Evolutionary conservation across 805 yeast genomes (phyloP).

Genomic region (Candida sonorensis): DNA sequence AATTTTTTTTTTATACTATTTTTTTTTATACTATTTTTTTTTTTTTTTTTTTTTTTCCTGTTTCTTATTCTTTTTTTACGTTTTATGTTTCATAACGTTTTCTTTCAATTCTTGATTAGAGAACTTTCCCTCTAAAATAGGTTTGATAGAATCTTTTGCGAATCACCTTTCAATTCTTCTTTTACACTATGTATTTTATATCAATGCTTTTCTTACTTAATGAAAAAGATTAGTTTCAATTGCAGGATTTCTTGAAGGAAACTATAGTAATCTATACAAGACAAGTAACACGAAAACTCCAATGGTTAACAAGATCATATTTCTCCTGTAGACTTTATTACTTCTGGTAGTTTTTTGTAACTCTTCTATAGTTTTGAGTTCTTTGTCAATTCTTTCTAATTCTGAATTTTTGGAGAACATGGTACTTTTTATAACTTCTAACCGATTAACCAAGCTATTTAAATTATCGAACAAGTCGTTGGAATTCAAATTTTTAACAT

Average conservation of each 20-base stretch:
- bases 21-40: no score
- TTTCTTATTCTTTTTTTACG: no score
- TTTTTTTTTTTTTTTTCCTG: no score
- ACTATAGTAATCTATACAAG: constrained; percentile 3
- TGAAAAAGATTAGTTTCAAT: no score
- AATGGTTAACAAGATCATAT: constrained; percentile 4
- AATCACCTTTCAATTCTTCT: no score
- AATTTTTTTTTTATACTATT: not conserved
- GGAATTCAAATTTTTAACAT: constrained; percentile 13
- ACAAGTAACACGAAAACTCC: constrained; percentile 7
- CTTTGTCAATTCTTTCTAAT: constrained; percentile 15
- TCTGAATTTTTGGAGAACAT: constrained; percentile 16
- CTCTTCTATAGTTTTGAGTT: constrained; percentile 13
- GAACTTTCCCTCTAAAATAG: no score
- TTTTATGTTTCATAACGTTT: no score
- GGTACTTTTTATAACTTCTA: constrained; percentile 17
- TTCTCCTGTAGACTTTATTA: constrained; percentile 8
- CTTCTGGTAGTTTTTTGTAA: constrained; percentile 12
- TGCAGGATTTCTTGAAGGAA: no score
- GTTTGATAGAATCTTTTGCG: no score
- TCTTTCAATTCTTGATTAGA: no score
- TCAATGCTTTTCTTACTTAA: no score
- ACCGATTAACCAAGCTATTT: constrained; percentile 21
- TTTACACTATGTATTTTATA: no score
- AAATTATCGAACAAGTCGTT: constrained; percentile 21